Percentiles rank a stretch among this genome's conserved stretches.
phyloP scores from a whole-genome alignment of 495 filamentous ascomycete species.

The Penicillium canariense region DNA sequence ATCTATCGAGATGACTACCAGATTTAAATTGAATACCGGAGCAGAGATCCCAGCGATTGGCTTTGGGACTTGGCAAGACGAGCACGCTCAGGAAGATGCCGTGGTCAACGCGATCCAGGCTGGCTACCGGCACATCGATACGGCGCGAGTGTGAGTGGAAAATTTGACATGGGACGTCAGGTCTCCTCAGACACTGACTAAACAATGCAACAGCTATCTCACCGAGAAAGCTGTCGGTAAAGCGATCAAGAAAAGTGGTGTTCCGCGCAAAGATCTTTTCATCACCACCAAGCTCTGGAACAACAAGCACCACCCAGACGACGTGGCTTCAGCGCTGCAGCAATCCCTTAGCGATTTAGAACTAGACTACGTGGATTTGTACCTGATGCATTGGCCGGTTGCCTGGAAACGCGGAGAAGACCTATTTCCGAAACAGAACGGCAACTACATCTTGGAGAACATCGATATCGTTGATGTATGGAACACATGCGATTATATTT shows the following conservation, averaged over 20 bases:
- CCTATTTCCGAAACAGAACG: conserved; percentile 29
- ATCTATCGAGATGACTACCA: not conserved
- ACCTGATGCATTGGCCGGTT: conserved; percentile 63
- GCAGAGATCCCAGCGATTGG: conserved; percentile 42
- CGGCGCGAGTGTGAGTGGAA: conserved; percentile 34
- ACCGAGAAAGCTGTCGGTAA: conserved; percentile 48
- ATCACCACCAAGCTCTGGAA: conserved; percentile 62
- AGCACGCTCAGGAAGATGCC: conserved; percentile 39
- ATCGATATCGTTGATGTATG: conserved; percentile 45
- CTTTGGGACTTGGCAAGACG: conserved; percentile 45
- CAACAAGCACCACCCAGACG: conserved; percentile 58
- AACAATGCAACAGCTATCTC: conserved; percentile 29
- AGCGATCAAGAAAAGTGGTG: conserved; percentile 50
- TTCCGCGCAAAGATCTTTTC: conserved; percentile 34
- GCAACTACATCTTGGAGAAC: conserved; percentile 20
- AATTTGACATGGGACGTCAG: not conserved
- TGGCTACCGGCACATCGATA: conserved; percentile 59
- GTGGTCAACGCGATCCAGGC: conserved; percentile 40
- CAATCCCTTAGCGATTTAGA: conserved; percentile 59
- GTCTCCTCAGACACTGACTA: too few relatives aligned
- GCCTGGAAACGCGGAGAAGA: conserved; percentile 39
- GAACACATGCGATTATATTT: not conserved
- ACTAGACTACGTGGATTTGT: conserved; percentile 65
- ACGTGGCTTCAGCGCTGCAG: conserved; percentile 54
- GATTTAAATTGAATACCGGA: conserved; percentile 41